Evolutionary conservation across 257 asterid genomes (phyloP).

Genomic region (Scutellaria baicalensis): DNA sequence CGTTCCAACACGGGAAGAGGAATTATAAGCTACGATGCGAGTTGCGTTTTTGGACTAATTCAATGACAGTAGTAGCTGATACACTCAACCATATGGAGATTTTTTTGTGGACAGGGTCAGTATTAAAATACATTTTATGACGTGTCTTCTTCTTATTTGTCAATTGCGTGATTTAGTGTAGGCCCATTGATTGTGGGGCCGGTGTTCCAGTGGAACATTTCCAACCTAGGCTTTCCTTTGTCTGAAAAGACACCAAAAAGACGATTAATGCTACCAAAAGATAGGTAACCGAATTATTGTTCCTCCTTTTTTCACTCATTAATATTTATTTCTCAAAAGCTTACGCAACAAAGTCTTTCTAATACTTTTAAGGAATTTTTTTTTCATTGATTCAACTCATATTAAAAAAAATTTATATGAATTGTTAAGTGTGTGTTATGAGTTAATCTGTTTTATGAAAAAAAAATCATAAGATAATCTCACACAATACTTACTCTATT

Average conservation of each 20-base stretch:
- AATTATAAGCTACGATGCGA: neutral
- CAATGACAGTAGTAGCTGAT: neutral
- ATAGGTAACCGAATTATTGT: conserved; percentile 10
- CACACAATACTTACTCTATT: no score
- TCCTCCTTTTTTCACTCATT: neutral
- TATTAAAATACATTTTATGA: neutral
- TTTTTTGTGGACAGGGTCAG: neutral
- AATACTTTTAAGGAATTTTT: no score
- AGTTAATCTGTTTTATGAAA: no score
- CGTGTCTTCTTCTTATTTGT: conserved; percentile 3
- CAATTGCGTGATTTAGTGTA: neutral
- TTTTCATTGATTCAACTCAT: no score
- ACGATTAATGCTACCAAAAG: neutral
- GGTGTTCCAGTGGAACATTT: neutral
- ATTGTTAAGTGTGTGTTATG: no score
- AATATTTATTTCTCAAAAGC: neutral
- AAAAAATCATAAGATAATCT: no score
- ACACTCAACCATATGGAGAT: neutral
- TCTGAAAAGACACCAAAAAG: neutral
- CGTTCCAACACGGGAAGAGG: neutral
- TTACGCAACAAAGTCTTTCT: no score
- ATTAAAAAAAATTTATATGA: no score
- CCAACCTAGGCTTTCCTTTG: neutral
- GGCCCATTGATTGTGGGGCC: conserved; percentile 14
- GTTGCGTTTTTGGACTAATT: conserved; percentile 3